These are phyloP conservation scores for Coleophoma cylindrospora DNA, from an alignment of 2,329 filamentous ascomycete species.

Conservation along the genomic window DNA sequence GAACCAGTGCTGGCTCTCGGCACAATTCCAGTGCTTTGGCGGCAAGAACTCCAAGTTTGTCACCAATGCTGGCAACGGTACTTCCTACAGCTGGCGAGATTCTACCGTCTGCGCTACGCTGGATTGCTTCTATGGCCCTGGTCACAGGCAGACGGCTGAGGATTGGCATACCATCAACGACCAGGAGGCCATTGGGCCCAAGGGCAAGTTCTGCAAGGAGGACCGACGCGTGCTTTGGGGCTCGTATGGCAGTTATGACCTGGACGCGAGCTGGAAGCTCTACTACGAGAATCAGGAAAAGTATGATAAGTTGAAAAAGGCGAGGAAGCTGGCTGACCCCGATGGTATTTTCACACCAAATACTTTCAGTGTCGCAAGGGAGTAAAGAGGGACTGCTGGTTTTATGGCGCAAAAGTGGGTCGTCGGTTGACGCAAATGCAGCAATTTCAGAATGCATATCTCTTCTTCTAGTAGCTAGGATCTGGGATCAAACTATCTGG, in stretches of 20 bases:
- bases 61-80: constrained; percentile 37
- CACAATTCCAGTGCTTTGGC: constrained; percentile 40
- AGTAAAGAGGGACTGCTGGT: too few relatives aligned
- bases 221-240: constrained; percentile 37
- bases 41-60: constrained; percentile 37
- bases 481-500: too few relatives aligned
- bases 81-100: constrained; percentile 42
- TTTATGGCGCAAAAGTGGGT: too few relatives aligned
- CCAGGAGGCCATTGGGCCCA: constrained; percentile 14
- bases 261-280: constrained; percentile 29
- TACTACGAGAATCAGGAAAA: constrained; percentile 33
- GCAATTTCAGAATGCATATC: too few relatives aligned
- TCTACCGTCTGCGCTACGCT: constrained; percentile 32
- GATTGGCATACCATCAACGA: constrained; percentile 40
- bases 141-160: constrained; percentile 28
- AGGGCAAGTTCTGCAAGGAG: constrained; percentile 32
- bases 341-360: constrained; percentile 25
- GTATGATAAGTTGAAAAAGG: constrained; percentile 29
- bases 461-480: too few relatives aligned
- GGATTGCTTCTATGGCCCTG: constrained; percentile 38
- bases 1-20: constrained; percentile 36
- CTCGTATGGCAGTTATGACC: constrained; percentile 32
- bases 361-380: constrained; percentile 12
- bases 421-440: too few relatives aligned
- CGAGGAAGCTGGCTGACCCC: constrained; percentile 25